Percentiles rank a stretch among this genome's conserved stretches.
Conservation (phyloP, 1,284 basidiomycete genomes). For the Exobasidium rhododendri region DNA sequence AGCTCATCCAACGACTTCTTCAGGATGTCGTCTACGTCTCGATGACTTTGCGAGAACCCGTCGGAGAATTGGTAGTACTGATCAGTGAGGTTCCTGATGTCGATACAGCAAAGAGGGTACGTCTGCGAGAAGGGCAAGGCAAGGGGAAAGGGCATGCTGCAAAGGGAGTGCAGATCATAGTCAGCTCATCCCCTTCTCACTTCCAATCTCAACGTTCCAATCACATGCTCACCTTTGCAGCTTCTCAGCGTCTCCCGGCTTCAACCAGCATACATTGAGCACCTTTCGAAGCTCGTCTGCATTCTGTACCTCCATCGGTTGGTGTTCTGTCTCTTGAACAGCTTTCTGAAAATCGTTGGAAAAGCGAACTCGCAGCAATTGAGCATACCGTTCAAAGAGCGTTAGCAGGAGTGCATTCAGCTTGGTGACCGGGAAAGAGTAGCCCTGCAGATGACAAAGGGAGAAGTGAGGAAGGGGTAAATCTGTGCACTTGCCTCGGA, state of each 20-base stretch:
- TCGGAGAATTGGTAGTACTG: conserved; percentile 97
- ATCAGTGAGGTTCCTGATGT: conserved; percentile 89
- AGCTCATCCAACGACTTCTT: conserved; percentile 87
- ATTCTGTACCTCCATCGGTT: conserved; percentile 80
- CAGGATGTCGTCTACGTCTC: conserved; percentile 86
- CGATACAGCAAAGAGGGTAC: conserved; percentile 90
- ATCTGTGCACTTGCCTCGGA: not conserved
- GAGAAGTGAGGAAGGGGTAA: not conserved
- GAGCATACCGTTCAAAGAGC: conserved; percentile 85
- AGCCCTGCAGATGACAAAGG: conserved; percentile 56
- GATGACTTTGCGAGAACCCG: conserved; percentile 83
- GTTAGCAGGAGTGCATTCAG: conserved; percentile 80
- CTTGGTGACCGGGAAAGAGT: conserved; percentile 77
- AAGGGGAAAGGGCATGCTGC: conserved; percentile 70
- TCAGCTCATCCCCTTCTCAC: conserved; percentile 50
- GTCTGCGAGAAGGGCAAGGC: conserved; percentile 90
- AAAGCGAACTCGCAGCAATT: conserved; percentile 78
- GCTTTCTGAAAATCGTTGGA: conserved; percentile 61
- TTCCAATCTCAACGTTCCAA: not conserved
- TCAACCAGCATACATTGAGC: conserved; percentile 78
- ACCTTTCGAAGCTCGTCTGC: conserved; percentile 71
- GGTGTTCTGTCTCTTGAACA: conserved; percentile 81
- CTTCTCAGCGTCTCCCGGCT: conserved; percentile 56
- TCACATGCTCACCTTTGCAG: conserved; percentile 15
- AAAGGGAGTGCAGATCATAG: conserved; percentile 38